Conservation (phyloP, 805 yeast genomes). For the Saccharomycopsis fodiens region DNA sequence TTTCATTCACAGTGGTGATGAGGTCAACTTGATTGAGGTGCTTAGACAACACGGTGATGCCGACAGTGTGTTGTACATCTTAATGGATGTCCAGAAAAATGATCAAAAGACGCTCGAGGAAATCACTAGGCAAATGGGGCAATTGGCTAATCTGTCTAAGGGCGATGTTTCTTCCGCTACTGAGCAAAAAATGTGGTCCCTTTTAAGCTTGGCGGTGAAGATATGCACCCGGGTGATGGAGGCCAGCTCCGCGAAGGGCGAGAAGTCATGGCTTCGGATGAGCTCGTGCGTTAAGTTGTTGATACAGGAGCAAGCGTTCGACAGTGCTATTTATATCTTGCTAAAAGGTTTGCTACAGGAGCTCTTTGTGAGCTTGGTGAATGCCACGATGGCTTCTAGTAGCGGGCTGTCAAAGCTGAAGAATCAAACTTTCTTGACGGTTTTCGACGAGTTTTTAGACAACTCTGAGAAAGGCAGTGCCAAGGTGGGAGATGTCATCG, state of each 20-base stretch:
- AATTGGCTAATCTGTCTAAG: neutral
- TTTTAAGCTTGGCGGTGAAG: slow-evolving; percentile 29
- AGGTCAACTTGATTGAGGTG: neutral
- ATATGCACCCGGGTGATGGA: slow-evolving; percentile 21
- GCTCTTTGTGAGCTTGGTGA: slow-evolving; percentile 34
- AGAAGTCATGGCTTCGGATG: slow-evolving; percentile 33
- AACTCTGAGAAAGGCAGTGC: slow-evolving; percentile 40
- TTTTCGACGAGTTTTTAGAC: slow-evolving; percentile 48
- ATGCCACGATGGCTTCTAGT: slow-evolving; percentile 23
- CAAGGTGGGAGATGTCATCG: slow-evolving; percentile 51
- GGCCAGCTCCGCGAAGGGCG: slow-evolving; percentile 26
- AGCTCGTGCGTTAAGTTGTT: slow-evolving; percentile 33
- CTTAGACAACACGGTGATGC: slow-evolving; percentile 4
- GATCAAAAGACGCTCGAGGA: slow-evolving; percentile 22
- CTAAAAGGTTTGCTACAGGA: slow-evolving; percentile 36
- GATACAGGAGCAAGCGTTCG: slow-evolving; percentile 26
- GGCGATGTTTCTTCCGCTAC: slow-evolving; percentile 2
- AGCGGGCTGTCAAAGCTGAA: slow-evolving; percentile 20
- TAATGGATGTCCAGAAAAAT: slow-evolving; percentile 1
- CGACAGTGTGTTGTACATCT: slow-evolving; percentile 14
- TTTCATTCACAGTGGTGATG: neutral
- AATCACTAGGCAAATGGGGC: slow-evolving; percentile 22
- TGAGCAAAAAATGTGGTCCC: slow-evolving; percentile 31
- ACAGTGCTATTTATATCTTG: slow-evolving; percentile 21
- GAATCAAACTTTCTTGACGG: slow-evolving; percentile 35